These are phyloP conservation scores for Calocera cornea DNA, from an alignment of 768 basidiomycete species.

Conservation along the genomic window DNA sequence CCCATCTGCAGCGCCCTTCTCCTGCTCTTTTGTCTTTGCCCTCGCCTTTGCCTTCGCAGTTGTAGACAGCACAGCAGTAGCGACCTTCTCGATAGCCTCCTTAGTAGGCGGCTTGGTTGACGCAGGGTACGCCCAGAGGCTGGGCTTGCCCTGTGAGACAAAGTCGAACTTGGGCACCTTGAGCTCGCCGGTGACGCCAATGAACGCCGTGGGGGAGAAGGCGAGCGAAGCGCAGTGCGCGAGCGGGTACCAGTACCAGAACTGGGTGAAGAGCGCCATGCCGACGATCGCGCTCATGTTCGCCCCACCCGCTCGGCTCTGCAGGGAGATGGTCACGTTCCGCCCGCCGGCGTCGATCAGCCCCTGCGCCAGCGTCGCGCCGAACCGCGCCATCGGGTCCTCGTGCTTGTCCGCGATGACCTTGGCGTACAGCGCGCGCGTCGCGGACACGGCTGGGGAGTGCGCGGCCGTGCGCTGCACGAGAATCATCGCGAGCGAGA, in stretches of 20 bases:
- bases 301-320: slow-evolving; percentile 81
- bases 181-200: slow-evolving; percentile 75
- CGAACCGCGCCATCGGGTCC: slow-evolving; percentile 97
- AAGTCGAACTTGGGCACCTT: slow-evolving; percentile 93
- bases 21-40: slow-evolving; percentile 56
- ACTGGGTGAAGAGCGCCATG: slow-evolving; percentile 96
- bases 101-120: slow-evolving; percentile 80
- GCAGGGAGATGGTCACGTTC: slow-evolving; percentile 87
- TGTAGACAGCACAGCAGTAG: slow-evolving; percentile 88
- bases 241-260: slow-evolving; percentile 99
- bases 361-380: slow-evolving; percentile 89
- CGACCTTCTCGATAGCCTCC: slow-evolving; percentile 82
- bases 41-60: slow-evolving; percentile 95
- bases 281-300: slow-evolving; percentile 94
- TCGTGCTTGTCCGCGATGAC: slow-evolving; percentile 94
- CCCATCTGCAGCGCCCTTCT: slow-evolving; percentile 58
- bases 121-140: slow-evolving; percentile 83
- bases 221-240: slow-evolving; percentile 86
- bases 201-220: slow-evolving; percentile 90
- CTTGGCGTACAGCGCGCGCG: slow-evolving; percentile 74
- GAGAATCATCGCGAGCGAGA: slow-evolving; percentile 91
- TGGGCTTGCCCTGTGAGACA: slow-evolving; percentile 77
- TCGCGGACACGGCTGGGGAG: slow-evolving; percentile 64
- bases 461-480: slow-evolving; percentile 91
- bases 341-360: slow-evolving; percentile 95